Base-by-base conservation (phyloP, 2,329 filamentous ascomycete genomes). In the Cordyceps pruinosa region DNA sequence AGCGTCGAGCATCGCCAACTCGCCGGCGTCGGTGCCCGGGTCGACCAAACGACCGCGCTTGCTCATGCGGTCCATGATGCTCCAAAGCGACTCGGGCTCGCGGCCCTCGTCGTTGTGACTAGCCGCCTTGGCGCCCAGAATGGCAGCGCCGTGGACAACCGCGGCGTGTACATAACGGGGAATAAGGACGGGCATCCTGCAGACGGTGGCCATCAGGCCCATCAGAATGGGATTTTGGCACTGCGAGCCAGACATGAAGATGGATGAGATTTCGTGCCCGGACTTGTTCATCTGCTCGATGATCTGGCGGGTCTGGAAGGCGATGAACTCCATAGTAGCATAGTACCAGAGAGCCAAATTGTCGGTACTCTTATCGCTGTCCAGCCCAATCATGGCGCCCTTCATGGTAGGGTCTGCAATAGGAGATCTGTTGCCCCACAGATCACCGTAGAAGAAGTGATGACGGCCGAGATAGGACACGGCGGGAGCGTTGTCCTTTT, bases 161-260 rank as follows among this genome's bases (percentile, higher is more conserved):
- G 94, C 94, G 1, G 93, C 93, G 68, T 96, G 89, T 59, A 97
- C 90, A 67, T 99, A 97, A 52, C 88, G 83, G 1, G 94, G 94
- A 57, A 97, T 96, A 37, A 97, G 77, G 21, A 99, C 93, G 1
- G 93, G 93, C 86, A 96, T 92, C 64, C 85, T 80, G 73, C 93
- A 97, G 1, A 88, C 88, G 0, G 92, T 94, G 15, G 94, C 91
- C 65, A 99, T 88, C 17, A 99, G 83, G 58, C 85, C 82, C 87
- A 99, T 96, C 56, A 99, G 79, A 59, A 97, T 84, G 34, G 87
- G 84, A 72, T 99, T 99, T 74, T 97, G 92, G 77, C 94, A 99
- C 72, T 97, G 94, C 12, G 90, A 95, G 60, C 94, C 94, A 5
- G 90, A 96, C 94, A 99, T 97, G 83, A 97, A 99, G 73, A 99